Conservation (phyloP, 768 basidiomycete genomes). For the Leccinum uliginosum region DNA sequence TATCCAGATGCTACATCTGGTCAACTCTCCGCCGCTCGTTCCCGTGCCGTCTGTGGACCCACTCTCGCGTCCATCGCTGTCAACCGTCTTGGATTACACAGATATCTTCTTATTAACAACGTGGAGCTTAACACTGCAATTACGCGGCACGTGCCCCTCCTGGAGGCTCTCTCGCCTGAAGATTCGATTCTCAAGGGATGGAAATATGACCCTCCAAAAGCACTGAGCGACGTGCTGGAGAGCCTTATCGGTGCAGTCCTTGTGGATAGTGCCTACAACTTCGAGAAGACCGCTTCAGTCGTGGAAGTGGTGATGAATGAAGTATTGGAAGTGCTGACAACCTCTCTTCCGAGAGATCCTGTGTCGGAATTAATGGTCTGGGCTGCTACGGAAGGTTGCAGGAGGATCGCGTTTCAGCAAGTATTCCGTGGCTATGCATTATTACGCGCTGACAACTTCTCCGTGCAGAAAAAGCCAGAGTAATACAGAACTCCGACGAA, state of each 20-base stretch:
- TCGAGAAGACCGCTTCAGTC: constrained; percentile 60
- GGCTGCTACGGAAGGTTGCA: constrained; percentile 57
- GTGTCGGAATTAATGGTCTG: constrained; percentile 69
- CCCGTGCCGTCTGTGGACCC: constrained; percentile 68
- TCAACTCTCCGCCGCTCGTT: constrained; percentile 66
- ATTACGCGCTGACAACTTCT: neutral
- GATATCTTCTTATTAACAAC: constrained; percentile 64
- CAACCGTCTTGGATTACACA: constrained; percentile 61
- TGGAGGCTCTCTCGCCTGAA: constrained; percentile 50
- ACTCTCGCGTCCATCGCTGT: constrained; percentile 70
- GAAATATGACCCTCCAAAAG: constrained; percentile 85
- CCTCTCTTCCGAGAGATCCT: constrained; percentile 63
- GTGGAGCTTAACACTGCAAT: constrained; percentile 65
- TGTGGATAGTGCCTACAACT: constrained; percentile 72
- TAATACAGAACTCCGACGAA: constrained; percentile 37
- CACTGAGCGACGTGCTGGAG: constrained; percentile 79
- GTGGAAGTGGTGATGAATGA: constrained; percentile 64
- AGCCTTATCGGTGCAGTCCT: constrained; percentile 81
- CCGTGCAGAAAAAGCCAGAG: constrained; percentile 40
- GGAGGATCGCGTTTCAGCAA: constrained; percentile 42
- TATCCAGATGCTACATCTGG: constrained; percentile 72
- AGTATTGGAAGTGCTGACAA: constrained; percentile 55
- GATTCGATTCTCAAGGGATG: constrained; percentile 69
- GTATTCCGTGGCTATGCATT: constrained; percentile 16
- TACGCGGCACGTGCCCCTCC: constrained; percentile 51